Percentiles rank a stretch among this genome's conserved stretches.
phyloP scores from a whole-genome alignment of 495 filamentous ascomycete genomes.

The Filosporella fistucella region DNA sequence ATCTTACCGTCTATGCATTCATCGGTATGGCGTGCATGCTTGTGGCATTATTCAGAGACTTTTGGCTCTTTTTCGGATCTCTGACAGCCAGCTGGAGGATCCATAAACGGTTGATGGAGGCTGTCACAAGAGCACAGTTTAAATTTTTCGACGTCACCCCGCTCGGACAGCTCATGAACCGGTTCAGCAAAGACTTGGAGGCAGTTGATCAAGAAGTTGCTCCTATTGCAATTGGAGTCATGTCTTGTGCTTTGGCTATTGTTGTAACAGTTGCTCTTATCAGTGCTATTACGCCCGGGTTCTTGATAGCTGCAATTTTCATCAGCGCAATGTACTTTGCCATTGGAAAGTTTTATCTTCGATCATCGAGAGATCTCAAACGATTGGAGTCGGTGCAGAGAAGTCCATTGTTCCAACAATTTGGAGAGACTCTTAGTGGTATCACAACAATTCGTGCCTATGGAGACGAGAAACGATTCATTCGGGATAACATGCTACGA shows the following conservation, averaged over 20 bases:
- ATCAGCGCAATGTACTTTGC: slow-evolving; percentile 79
- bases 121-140: slow-evolving; percentile 85
- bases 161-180: slow-evolving; percentile 94
- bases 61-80: slow-evolving; percentile 87
- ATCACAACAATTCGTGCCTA: slow-evolving; percentile 98
- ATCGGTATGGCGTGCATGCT: slow-evolving; percentile 70
- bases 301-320: slow-evolving; percentile 82
- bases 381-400: slow-evolving; percentile 90
- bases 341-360: slow-evolving; percentile 84
- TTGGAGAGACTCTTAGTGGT: slow-evolving; percentile 92
- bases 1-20: slow-evolving; percentile 75
- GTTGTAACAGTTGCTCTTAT: slow-evolving; percentile 91
- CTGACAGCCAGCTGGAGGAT: slow-evolving; percentile 83
- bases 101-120: slow-evolving; percentile 71
- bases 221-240: slow-evolving; percentile 69
- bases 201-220: slow-evolving; percentile 95
- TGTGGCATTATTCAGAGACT: slow-evolving; percentile 74
- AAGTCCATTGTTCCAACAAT: slow-evolving; percentile 96
- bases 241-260: slow-evolving; percentile 55
- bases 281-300: slow-evolving; percentile 84
- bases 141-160: slow-evolving; percentile 98
- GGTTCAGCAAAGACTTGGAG: slow-evolving; percentile 97
- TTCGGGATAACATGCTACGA: slow-evolving; percentile 82
- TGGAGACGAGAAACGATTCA: slow-evolving; percentile 88
- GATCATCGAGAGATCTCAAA: slow-evolving; percentile 90